Evolutionary conservation across 2,329 filamentous ascomycete genomes (phyloP), one percentile per base, ranked within the genome.

Genomic region (Phaeosphaeria sp.): DNA sequence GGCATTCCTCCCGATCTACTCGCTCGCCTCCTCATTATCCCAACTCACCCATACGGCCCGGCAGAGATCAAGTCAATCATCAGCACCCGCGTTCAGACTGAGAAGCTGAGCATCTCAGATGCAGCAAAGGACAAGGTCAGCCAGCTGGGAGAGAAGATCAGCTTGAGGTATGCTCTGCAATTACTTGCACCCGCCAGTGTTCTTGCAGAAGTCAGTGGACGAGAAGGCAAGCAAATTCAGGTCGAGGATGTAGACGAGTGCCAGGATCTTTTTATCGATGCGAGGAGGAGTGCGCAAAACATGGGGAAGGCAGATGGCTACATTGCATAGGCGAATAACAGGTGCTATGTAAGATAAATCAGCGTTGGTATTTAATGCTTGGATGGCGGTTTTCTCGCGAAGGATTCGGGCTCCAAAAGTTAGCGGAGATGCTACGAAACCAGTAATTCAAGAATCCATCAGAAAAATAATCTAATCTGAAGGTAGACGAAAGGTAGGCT

Each of bases 51-150:
- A 11, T 99, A 98, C 81, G 86, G 89, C 60, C 86, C 89, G 43
- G 88, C 92, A 17, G 95, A 99, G 81, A 96, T 99, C 77, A 93
- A 93, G 81, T 88, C 89, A 60, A 99, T 99, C 78, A 90, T 98
- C 69, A 87, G 89, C 66, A 89, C 96, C 69, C 90, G 95, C 50
- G 88, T 92, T 41, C 88, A 89, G 64, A 94, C 90, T 9, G 93
- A 97, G 80, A 87, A 87, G 49, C 87, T 97, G 46, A 84, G 86
- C 62, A 88, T 98, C 65, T 89, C 87, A 42, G 92, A 96, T 50
- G 87, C 88, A 20, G 95, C 95, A 23, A 85, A 98, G 58, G 90
- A 95, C 69, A 95, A 92, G 81, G 88, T 99, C 69, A 87, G 92
- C 43, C 87, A 91, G 72, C 89, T 96, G 68, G 95, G 95, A 66